Evolutionary conservation across 2,329 filamentous ascomycete species (phyloP).

Genomic region (Aspergillus amoenus): DNA sequence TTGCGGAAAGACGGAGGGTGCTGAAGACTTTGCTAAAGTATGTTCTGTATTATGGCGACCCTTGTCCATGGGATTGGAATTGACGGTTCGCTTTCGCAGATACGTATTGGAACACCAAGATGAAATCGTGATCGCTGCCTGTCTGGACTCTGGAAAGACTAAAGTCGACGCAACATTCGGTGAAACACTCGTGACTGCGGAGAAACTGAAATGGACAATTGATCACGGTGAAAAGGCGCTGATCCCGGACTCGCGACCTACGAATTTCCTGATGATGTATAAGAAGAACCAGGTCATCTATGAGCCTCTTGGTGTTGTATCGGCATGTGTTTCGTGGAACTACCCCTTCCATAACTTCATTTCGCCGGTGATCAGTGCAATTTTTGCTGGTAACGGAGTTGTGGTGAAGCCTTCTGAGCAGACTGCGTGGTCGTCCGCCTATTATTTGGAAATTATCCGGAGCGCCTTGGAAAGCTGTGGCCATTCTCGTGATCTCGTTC

Average conservation of each 20-base stretch:
- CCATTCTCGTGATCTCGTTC: constrained; percentile 76
- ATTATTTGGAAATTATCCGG: constrained; percentile 77
- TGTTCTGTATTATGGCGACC: background rate
- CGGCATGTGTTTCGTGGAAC: constrained; percentile 95
- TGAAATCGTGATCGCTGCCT: constrained; percentile 79
- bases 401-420: constrained; percentile 94
- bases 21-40: constrained; percentile 64
- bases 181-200: constrained; percentile 88
- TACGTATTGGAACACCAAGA: constrained; percentile 88
- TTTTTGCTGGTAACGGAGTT: constrained; percentile 89
- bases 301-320: constrained; percentile 89
- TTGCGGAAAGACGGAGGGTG: constrained; percentile 73
- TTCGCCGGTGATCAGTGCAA: constrained; percentile 81
- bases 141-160: constrained; percentile 93
- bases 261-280: constrained; percentile 91
- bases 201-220: constrained; percentile 94
- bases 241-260: constrained; percentile 69
- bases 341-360: constrained; percentile 95
- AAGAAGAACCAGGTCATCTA: constrained; percentile 89
- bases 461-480: constrained; percentile 79
- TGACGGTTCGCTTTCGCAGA: constrained; percentile 30
- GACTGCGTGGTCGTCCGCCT: constrained; percentile 86
- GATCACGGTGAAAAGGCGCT: constrained; percentile 83
- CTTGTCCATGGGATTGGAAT: background rate
- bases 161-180: constrained; percentile 91